Base-by-base conservation (phyloP, 1,139 yeast genomes). In the Geotrichum macrosporum region DNA sequence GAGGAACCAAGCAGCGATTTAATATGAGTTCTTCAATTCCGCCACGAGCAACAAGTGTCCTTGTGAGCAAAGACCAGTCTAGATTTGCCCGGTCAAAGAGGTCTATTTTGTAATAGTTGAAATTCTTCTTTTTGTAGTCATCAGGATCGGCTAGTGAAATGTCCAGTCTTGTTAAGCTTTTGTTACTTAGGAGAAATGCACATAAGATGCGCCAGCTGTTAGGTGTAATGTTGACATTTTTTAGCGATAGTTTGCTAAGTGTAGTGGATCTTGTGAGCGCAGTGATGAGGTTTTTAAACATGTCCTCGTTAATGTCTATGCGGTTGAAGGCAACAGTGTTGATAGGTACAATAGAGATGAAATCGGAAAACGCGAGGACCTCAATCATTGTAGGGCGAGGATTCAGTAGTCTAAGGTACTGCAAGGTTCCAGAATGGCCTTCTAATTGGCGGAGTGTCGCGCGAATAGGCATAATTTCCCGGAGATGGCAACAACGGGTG, bases 381-480 rank as follows among this genome's bases (percentile, higher is more conserved):
- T 89, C 97, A 57, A 89, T 86, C 55, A 88, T 68, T 0, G 97
- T 88, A 1, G 97, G 97, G 54, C 81, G 80, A 6, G 96, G 95
- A 63, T 89, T 89, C 58, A 88, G 72, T 66, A 89, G 74, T 59
- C 86, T 84, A 53, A 89, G 68, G 5, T 81, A 81, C 50, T 82
- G 84, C 42, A 89, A 68, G 1, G 96, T 95, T 36, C 81, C 76
- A 0, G 80, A 65, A 58, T 85, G 85, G 52, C 80, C 80, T 60
- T 83, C 84, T 50, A 89, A 74, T 63, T 89, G 97, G 58, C 82
- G 84, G 57, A 87, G 64, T 0, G 94, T 87, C 0, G 95, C 95
- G 1, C 95, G 94, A 51, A 89, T 88, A 0, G 97, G 97, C 54
- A 89, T 67, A 46, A 89, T 89, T 60, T 89, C 97, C 47, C 97